Percentiles rank a stretch among this genome's conserved stretches.
phyloP scores from a whole-genome alignment of 352 stramenopile species.

The Thraustochytrium sp. region DNA sequence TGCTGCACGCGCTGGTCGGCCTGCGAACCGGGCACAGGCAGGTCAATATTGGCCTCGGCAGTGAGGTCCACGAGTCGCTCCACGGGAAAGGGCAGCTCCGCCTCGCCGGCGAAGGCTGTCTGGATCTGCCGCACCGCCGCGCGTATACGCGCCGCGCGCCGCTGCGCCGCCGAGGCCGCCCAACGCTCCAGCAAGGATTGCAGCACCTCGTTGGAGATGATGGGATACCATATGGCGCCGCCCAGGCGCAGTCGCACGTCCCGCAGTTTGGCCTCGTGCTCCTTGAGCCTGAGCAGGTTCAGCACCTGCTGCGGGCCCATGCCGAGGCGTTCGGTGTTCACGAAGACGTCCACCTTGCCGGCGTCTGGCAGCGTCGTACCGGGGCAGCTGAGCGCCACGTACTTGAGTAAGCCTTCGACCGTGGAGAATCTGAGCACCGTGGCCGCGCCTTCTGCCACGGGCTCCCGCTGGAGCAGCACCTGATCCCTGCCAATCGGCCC shows the following conservation, averaged over 20 bases:
- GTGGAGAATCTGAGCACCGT: background rate
- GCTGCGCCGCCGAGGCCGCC: background rate
- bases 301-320: background rate
- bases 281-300: background rate
- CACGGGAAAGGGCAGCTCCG: background rate
- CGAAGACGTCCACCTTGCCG: background rate
- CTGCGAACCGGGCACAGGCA: background rate
- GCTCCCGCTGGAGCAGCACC: conserved; percentile 1
- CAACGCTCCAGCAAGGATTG: background rate
- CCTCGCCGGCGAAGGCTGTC: background rate
- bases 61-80: background rate
- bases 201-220: background rate
- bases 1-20: background rate
- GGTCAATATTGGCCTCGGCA: background rate
- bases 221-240: background rate
- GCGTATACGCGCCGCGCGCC: background rate
- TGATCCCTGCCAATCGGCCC: background rate
- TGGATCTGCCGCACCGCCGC: background rate
- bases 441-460: background rate
- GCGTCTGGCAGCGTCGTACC: background rate
- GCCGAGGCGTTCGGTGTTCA: background rate
- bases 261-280: background rate
- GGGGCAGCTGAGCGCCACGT: background rate
- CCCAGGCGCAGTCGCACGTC: background rate
- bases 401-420: background rate